Conservation (phyloP, 176 grass and related monocot genomes). For the Bothriochloa decipiens region DNA sequence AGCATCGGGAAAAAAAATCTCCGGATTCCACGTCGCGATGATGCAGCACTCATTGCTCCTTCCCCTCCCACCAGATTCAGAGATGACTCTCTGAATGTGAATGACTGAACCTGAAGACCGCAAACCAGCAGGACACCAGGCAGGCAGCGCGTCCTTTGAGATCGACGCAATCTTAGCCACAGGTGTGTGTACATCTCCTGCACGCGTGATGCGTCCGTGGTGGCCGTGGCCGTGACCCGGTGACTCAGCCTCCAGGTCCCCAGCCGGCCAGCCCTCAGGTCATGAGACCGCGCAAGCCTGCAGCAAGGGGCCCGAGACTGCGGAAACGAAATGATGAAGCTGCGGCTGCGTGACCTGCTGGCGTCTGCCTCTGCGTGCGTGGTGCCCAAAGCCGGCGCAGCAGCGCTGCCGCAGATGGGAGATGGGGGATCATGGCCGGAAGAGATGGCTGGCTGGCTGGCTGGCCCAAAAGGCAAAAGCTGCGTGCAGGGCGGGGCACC, state of each 20-base stretch:
- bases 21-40: background rate
- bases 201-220: background rate
- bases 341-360: background rate
- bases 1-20: background rate
- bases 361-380: background rate
- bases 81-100: background rate
- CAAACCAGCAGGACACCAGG: background rate
- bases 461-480: conserved; percentile 34
- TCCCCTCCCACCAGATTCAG: background rate
- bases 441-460: background rate
- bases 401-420: background rate
- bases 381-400: conserved; percentile 30
- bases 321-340: conserved; percentile 47
- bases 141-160: conserved; percentile 42
- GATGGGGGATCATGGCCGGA: background rate
- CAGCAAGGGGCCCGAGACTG: conserved; percentile 17
- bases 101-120: conserved; percentile 35
- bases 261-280: background rate
- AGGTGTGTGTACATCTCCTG: background rate
- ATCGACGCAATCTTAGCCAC: conserved; percentile 45
- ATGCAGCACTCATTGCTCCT: background rate
- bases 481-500: conserved; percentile 21
- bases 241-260: background rate
- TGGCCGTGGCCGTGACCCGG: background rate
- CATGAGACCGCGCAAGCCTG: conserved; percentile 35